Evolutionary conservation across 1,284 basidiomycete genomes (phyloP).

Genomic region (Exsudoporus floridanus): DNA sequence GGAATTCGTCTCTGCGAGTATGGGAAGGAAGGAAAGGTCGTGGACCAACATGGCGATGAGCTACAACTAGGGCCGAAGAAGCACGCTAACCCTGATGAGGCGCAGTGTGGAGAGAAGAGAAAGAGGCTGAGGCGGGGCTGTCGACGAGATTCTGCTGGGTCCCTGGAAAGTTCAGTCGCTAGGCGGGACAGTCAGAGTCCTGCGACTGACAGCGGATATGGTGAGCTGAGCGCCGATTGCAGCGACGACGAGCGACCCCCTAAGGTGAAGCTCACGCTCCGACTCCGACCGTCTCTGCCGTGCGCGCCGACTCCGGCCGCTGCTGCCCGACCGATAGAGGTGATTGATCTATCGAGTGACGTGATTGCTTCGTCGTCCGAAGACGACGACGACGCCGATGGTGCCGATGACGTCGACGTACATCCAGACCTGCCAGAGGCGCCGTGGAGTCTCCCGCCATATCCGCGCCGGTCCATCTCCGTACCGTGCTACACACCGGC

Average conservation of each 20-base stretch:
- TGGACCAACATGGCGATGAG: slow-evolving; percentile 7
- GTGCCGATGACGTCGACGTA: slow-evolving; percentile 34
- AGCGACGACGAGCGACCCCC: slow-evolving; percentile 52
- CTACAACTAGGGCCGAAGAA: slow-evolving; percentile 35
- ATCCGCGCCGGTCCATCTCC: slow-evolving; percentile 50
- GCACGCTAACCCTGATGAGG: slow-evolving; percentile 40
- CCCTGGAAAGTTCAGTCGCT: slow-evolving; percentile 8
- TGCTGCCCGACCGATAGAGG: slow-evolving; percentile 28
- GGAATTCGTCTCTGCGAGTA: slow-evolving; percentile 72
- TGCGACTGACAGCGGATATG: slow-evolving; percentile 36
- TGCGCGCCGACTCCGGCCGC: slow-evolving; percentile 23
- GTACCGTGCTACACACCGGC: slow-evolving; percentile 54
- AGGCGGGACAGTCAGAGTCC: slow-evolving; percentile 23
- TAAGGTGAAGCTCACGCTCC: slow-evolving; percentile 65
- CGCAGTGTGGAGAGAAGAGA: slow-evolving; percentile 65
- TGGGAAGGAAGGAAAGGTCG: slow-evolving; percentile 46
- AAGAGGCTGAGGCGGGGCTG: slow-evolving; percentile 59
- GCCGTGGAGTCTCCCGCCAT: slow-evolving; percentile 38
- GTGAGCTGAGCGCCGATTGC: slow-evolving; percentile 31
- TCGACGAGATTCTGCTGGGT: slow-evolving; percentile 29
- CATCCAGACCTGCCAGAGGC: slow-evolving; percentile 22
- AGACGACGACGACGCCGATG: slow-evolving; percentile 25
- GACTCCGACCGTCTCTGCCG: slow-evolving; percentile 46
- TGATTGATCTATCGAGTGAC: slow-evolving; percentile 46
- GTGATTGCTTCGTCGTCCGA: slow-evolving; percentile 34